Conservation (phyloP, 495 filamentous ascomycete genomes). For the Tuber magnatum region DNA sequence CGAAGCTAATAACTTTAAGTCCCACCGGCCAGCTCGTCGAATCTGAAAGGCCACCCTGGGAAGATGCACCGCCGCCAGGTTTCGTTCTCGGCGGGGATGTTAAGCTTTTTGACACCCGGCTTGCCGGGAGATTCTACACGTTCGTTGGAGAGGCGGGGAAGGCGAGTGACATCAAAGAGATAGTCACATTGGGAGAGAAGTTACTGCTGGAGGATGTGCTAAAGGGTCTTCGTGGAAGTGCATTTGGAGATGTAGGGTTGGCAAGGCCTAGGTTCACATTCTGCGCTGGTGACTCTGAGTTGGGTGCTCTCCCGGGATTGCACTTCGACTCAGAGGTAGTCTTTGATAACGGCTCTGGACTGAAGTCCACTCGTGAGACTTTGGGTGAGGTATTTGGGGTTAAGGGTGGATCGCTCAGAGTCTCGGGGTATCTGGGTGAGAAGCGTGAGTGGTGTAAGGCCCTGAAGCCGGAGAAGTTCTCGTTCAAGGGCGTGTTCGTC, state of each 20-base stretch:
- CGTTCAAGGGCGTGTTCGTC: slow-evolving; percentile 12
- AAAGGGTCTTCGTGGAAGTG: slow-evolving; percentile 8
- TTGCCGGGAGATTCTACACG: slow-evolving; percentile 16
- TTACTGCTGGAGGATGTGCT: slow-evolving; percentile 19
- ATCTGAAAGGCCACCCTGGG: background rate
- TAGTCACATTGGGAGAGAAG: slow-evolving; percentile 23
- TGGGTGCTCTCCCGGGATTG: slow-evolving; percentile 11
- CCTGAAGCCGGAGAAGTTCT: slow-evolving; percentile 15
- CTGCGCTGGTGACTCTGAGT: slow-evolving; percentile 2
- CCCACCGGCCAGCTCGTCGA: slow-evolving; percentile 6
- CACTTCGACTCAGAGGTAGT: slow-evolving; percentile 24
- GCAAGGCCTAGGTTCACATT: slow-evolving; percentile 20
- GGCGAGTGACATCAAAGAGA: slow-evolving; percentile 16
- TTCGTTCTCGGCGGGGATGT: slow-evolving; percentile 23
- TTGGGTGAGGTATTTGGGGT: slow-evolving; percentile 24
- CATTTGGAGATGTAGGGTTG: slow-evolving; percentile 25
- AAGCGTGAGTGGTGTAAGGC: slow-evolving; percentile 27
- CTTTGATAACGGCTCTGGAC: slow-evolving; percentile 10
- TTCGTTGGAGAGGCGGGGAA: slow-evolving; percentile 21
- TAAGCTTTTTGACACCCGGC: slow-evolving; percentile 19
- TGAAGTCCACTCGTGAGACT: slow-evolving; percentile 10
- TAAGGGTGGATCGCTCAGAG: slow-evolving; percentile 9
- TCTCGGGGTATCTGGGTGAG: slow-evolving; percentile 17
- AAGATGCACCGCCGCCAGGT: slow-evolving; percentile 9
- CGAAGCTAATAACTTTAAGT: slow-evolving; percentile 7